phyloP scores from a whole-genome alignment of 2,329 filamentous ascomycete genomes.

The Lecanoromycetidae sp. region DNA sequence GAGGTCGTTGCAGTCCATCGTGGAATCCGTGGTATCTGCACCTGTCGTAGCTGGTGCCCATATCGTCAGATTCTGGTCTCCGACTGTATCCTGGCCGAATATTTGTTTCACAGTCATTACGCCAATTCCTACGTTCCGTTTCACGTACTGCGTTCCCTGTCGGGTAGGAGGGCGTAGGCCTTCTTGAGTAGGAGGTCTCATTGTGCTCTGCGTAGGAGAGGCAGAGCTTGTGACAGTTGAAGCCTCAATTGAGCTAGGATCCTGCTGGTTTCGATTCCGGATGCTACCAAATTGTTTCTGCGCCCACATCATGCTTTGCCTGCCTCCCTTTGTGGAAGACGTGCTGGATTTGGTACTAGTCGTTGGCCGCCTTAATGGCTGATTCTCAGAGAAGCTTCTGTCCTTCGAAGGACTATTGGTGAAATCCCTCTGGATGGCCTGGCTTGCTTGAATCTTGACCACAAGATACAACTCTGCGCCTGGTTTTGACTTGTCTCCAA shows the following conservation, averaged over 20 bases:
- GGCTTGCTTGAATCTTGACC: constrained; percentile 60
- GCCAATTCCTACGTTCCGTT: constrained; percentile 64
- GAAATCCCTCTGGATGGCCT: constrained; percentile 21
- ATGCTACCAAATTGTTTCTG: constrained; percentile 18
- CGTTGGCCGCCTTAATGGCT: constrained; percentile 14
- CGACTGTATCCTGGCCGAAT: constrained; percentile 55
- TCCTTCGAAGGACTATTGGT: not conserved
- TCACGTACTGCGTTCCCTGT: constrained; percentile 39
- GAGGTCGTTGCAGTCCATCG: constrained; percentile 59
- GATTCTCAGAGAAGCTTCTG: constrained; percentile 16
- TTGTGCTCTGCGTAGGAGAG: not conserved
- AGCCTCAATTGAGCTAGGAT: not conserved
- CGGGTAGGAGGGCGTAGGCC: constrained; percentile 22
- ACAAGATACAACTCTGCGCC: constrained; percentile 71
- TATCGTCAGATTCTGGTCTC: constrained; percentile 63
- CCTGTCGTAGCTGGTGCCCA: constrained; percentile 55
- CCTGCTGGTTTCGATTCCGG: constrained; percentile 10
- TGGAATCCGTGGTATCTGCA: constrained; percentile 44
- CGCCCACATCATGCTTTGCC: constrained; percentile 32
- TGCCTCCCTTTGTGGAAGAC: constrained; percentile 27
- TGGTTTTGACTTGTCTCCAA: constrained; percentile 47
- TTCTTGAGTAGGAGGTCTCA: constrained; percentile 13
- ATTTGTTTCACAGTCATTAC: constrained; percentile 63
- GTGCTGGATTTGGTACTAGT: constrained; percentile 3
- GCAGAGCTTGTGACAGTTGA: not conserved